phyloP scores from a whole-genome alignment of 805 yeast genomes.

The Cephaloascus albidus region DNA sequence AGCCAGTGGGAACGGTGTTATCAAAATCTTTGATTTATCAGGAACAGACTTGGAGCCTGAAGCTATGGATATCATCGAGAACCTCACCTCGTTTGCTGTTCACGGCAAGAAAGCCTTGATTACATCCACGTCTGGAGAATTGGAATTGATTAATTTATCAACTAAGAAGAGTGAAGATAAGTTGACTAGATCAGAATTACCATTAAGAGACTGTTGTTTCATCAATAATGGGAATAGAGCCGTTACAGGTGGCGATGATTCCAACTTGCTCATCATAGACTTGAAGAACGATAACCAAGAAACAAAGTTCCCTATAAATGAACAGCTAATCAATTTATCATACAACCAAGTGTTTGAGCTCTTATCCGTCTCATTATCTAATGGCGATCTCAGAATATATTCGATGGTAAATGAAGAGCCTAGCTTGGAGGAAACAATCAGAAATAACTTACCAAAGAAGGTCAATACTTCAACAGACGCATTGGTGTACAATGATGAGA shows the following conservation, averaged over 20 bases:
- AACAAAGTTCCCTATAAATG: slow-evolving; percentile 29
- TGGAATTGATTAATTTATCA: slow-evolving; percentile 27
- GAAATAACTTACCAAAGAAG: slow-evolving; percentile 27
- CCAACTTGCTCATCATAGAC: slow-evolving; percentile 42
- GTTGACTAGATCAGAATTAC: slow-evolving; percentile 33
- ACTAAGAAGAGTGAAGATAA: slow-evolving; percentile 19
- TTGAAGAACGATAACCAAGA: slow-evolving; percentile 17
- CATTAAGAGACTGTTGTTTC: slow-evolving; percentile 43
- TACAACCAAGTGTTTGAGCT: slow-evolving; percentile 50
- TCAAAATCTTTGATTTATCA: slow-evolving; percentile 38
- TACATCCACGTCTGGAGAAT: slow-evolving; percentile 32
- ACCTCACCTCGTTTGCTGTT: slow-evolving; percentile 30
- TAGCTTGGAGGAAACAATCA: slow-evolving; percentile 33
- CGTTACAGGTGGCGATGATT: slow-evolving; percentile 61
- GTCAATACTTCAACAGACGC: slow-evolving; percentile 19
- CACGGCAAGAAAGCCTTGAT: slow-evolving; percentile 14
- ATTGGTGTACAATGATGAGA: slow-evolving; percentile 30
- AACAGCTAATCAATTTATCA: slow-evolving; percentile 46
- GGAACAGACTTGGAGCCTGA: slow-evolving; percentile 53
- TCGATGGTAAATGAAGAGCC: slow-evolving; percentile 50
- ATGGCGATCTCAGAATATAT: slow-evolving; percentile 49
- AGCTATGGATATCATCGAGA: slow-evolving; percentile 40
- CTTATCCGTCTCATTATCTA: slow-evolving; percentile 47
- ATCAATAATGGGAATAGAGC: slow-evolving; percentile 54
- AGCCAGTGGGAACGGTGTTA: slow-evolving; percentile 45